These are phyloP conservation scores for Citrus cavaleriei DNA, from an alignment of 345 rosid genomes.

Conservation along the genomic window DNA sequence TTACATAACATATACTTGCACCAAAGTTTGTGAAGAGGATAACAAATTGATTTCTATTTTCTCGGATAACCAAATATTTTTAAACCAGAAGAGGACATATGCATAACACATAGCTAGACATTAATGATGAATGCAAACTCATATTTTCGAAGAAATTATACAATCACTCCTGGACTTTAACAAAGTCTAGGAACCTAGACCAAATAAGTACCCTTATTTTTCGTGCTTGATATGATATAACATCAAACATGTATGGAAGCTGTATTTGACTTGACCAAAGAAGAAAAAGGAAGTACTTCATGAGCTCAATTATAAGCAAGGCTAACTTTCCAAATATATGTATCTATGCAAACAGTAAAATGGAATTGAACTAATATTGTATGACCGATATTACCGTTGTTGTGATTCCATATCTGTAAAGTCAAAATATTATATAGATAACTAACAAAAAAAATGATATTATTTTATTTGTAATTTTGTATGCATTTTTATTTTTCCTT, in stretches of 20 bases:
- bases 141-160: no score
- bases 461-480: no score
- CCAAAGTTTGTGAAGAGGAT: neutral
- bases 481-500: neutral
- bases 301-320: neutral
- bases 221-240: neutral
- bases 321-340: neutral
- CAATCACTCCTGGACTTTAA: no score
- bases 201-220: no score
- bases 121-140: no score
- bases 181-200: no score
- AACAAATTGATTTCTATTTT: neutral
- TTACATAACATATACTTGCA: neutral
- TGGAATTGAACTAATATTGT: neutral
- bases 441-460: no score
- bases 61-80: neutral
- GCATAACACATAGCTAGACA: neutral
- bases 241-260: neutral
- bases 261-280: neutral
- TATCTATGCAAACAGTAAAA: neutral
- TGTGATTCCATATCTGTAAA: no score
- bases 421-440: no score
- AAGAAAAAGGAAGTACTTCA: neutral
- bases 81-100: neutral
- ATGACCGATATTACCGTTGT: slow-evolving; percentile 2